phyloP scores from a whole-genome alignment of 345 rosid genomes.

The Populus nigra region DNA sequence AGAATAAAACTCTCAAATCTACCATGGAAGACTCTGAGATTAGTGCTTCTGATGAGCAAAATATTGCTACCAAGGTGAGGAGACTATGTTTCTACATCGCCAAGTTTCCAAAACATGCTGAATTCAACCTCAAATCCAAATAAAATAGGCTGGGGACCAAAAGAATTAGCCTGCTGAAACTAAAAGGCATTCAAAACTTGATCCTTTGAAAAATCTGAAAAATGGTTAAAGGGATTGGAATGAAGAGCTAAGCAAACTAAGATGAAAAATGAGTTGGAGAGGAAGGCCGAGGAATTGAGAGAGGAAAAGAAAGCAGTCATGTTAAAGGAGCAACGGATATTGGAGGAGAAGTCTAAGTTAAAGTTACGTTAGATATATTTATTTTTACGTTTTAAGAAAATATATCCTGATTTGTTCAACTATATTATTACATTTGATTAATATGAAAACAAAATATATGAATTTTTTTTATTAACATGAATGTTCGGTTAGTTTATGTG shows the following conservation, averaged over 20 bases:
- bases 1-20: too few relatives aligned
- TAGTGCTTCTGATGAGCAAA: too few relatives aligned
- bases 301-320: constrained; percentile 2
- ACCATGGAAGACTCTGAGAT: too few relatives aligned
- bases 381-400: too few relatives aligned
- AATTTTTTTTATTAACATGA: too few relatives aligned
- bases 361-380: too few relatives aligned
- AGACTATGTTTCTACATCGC: constrained; percentile 49
- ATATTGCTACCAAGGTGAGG: constrained; percentile 38
- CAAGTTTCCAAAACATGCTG: constrained; percentile 62
- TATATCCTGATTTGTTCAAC: too few relatives aligned
- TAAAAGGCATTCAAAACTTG: constrained; percentile 37
- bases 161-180: constrained; percentile 42
- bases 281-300: constrained; percentile 48
- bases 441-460: too few relatives aligned
- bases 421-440: too few relatives aligned
- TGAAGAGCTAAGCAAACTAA: constrained; percentile 42
- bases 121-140: constrained; percentile 48
- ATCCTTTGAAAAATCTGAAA: constrained; percentile 27
- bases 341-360: constrained; percentile 38
- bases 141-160: constrained; percentile 35
- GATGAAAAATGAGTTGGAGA: constrained; percentile 46
- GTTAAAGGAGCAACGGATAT: too few relatives aligned
- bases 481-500: rapidly evolving
- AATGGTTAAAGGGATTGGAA: constrained; percentile 41